Evolutionary conservation across 495 filamentous ascomycete species (phyloP).

Genomic region (Podospora sp.): DNA sequence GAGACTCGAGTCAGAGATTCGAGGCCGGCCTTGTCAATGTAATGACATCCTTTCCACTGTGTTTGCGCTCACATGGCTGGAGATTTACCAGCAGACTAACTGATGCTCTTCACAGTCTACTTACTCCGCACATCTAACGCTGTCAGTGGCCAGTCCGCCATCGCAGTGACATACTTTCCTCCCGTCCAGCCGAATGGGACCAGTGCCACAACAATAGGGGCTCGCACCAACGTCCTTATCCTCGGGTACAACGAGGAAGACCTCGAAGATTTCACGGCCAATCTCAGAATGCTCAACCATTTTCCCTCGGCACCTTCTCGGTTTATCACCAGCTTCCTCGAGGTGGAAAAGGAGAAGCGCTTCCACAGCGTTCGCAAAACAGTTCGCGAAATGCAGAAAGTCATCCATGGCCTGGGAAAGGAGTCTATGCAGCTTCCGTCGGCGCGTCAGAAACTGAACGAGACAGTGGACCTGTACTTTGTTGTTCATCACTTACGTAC

Average conservation of each 20-base stretch:
- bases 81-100: neutral
- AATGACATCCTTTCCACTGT: neutral
- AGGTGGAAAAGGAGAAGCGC: neutral
- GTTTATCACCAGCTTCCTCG: neutral
- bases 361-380: neutral
- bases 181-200: too few species aligned
- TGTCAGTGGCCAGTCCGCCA: neutral
- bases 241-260: neutral
- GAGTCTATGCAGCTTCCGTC: neutral
- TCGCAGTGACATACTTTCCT: constrained; percentile 12
- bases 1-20: neutral
- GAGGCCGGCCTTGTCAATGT: constrained; percentile 10
- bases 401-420: neutral
- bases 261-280: neutral
- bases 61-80: too few species aligned
- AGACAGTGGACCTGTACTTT: constrained; percentile 11
- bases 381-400: neutral
- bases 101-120: neutral
- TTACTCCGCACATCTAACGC: constrained; percentile 17
- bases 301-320: neutral
- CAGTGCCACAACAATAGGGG: constrained; percentile 2
- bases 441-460: neutral
- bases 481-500: constrained; percentile 9
- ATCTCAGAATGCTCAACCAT: neutral
- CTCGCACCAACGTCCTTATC: constrained; percentile 11